Conservation (phyloP, 139 green algal genomes). For the Auxenochlorella pyrenoidosa region DNA sequence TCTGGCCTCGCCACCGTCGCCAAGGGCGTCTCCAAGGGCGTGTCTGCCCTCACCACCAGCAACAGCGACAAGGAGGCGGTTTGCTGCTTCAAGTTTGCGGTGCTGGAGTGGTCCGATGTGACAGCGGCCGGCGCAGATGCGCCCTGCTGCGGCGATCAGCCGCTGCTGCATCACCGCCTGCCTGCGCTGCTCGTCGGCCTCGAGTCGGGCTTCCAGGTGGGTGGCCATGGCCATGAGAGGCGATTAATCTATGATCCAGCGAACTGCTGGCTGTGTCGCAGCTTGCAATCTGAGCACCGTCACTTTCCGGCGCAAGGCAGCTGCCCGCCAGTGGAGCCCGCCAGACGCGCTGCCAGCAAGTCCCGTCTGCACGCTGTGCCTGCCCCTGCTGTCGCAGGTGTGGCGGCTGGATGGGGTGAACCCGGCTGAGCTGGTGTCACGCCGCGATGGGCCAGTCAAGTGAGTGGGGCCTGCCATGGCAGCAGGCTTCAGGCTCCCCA, state of each 20-base stretch:
- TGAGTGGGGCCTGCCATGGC: neutral
- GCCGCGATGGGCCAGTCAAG: conserved; percentile 49
- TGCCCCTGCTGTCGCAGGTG: neutral
- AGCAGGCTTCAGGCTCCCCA: too few relatives aligned
- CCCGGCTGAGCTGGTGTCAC: conserved; percentile 48
- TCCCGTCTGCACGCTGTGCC: neutral
- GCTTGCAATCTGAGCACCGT: neutral
- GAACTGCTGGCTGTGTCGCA: too few relatives aligned
- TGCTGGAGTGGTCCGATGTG: conserved; percentile 14
- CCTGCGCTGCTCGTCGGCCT: conserved; percentile 48
- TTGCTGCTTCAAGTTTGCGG: conserved; percentile 20
- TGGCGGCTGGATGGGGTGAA: conserved; percentile 45
- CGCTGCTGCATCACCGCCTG: neutral
- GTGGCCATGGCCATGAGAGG: too few relatives aligned
- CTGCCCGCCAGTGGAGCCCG: too few relatives aligned
- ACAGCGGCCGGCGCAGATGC: neutral
- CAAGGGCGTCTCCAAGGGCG: conserved; percentile 10
- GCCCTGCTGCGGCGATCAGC: neutral
- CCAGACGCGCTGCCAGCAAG: neutral
- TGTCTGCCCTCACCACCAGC: conserved; percentile 16
- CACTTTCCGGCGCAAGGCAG: neutral
- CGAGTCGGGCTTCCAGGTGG: conserved; percentile 52
- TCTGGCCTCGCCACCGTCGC: neutral
- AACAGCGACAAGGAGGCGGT: conserved; percentile 35
- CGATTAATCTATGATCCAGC: too few relatives aligned